These are phyloP conservation scores for Saccharomycopsis capsularis DNA, from an alignment of 805 yeast species.

Conservation along the genomic window DNA sequence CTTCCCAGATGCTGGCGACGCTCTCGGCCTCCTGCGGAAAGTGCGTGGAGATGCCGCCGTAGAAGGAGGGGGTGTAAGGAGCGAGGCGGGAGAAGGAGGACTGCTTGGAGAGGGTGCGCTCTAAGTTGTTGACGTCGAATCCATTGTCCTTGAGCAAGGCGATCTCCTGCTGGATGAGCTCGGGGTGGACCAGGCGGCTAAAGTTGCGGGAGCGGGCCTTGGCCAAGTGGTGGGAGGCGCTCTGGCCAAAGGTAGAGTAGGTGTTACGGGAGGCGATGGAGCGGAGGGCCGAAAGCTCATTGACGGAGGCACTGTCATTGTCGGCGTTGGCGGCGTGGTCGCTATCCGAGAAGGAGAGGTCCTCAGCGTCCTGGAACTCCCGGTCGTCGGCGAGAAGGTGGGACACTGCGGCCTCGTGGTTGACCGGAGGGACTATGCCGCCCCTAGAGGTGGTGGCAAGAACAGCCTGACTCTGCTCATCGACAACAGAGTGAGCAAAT, in stretches of 20 bases:
- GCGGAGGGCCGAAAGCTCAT: conserved; percentile 13
- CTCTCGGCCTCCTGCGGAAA: conserved; percentile 9
- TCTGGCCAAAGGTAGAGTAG: conserved; percentile 15
- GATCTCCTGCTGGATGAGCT: conserved; percentile 14
- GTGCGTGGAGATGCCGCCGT: background rate
- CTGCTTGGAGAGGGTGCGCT: conserved; percentile 10
- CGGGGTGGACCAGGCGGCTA: conserved; percentile 9
- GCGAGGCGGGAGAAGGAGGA: conserved; percentile 1
- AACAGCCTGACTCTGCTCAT: conserved; percentile 10
- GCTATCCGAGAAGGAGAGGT: background rate
- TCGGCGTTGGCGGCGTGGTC: background rate
- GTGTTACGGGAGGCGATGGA: conserved; percentile 15
- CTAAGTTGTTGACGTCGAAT: conserved; percentile 9
- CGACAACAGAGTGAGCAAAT: conserved; percentile 9
- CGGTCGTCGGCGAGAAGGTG: conserved; percentile 3
- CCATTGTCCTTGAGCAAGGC: conserved; percentile 14
- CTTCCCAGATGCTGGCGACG: conserved; percentile 14
- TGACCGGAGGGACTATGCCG: conserved; percentile 1
- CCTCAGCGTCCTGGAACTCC: conserved; percentile 17
- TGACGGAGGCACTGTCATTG: conserved; percentile 4
- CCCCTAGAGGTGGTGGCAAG: conserved; percentile 5
- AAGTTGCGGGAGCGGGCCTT: conserved; percentile 9
- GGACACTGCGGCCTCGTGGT: background rate
- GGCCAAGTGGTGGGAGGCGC: background rate
- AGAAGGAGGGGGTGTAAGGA: conserved; percentile 8